phyloP scores from a whole-genome alignment of 1,284 basidiomycete species.

The Sparassis latifolia region DNA sequence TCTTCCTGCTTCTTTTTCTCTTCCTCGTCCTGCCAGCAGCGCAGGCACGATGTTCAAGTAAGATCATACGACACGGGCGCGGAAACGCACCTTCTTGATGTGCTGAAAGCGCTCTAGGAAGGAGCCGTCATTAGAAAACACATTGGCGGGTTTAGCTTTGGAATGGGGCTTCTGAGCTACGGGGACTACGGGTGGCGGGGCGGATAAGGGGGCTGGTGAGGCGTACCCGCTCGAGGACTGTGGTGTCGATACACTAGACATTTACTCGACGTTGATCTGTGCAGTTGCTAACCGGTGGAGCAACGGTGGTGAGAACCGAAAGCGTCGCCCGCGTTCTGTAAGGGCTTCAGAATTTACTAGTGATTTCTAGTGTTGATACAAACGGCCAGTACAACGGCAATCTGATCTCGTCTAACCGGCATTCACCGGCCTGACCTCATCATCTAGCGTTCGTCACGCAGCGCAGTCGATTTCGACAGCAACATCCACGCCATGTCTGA shows the following conservation, averaged over 20 bases:
- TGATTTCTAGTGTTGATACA: too few species aligned
- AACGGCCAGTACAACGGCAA: too few species aligned
- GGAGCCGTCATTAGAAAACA: slow-evolving; percentile 55
- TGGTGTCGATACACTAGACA: slow-evolving; percentile 19
- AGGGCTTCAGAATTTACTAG: too few species aligned
- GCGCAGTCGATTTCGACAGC: too few species aligned
- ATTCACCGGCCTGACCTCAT: too few species aligned
- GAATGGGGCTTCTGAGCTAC: slow-evolving; percentile 19
- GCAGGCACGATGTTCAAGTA: not conserved
- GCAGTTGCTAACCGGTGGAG: too few species aligned
- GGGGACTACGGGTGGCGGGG: slow-evolving; percentile 15
- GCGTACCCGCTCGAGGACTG: slow-evolving; percentile 24
- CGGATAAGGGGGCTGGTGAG: slow-evolving; percentile 19
- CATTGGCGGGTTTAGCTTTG: slow-evolving; percentile 43
- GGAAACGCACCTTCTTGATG: slow-evolving; percentile 36
- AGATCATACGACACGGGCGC: not conserved
- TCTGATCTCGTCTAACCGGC: too few species aligned
- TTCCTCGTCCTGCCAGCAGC: slow-evolving; percentile 46
- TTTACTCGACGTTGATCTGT: not conserved
- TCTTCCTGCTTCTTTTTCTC: slow-evolving; percentile 50
- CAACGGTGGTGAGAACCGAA: too few species aligned
- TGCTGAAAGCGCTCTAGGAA: slow-evolving; percentile 54
- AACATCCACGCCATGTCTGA: slow-evolving; percentile 16
- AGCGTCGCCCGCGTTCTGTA: too few species aligned
- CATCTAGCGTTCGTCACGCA: too few species aligned